Evolutionary conservation across 1,284 basidiomycete species (phyloP).

Genomic region (Ceratobasidium sp.): DNA sequence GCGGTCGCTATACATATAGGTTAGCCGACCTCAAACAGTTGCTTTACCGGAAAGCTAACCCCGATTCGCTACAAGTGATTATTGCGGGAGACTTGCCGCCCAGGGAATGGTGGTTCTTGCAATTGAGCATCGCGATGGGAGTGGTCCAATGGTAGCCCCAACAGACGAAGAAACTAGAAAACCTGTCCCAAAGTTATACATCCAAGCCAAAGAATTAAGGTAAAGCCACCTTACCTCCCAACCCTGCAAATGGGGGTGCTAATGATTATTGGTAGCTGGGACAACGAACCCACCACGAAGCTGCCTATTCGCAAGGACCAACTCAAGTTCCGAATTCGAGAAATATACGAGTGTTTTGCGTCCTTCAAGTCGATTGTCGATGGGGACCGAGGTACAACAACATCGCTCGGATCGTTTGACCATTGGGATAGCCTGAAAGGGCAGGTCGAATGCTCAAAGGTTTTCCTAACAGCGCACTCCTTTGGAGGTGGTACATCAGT

Average conservation of each 20-base stretch:
- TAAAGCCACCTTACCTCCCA: constrained; percentile 56
- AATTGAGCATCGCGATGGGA: constrained; percentile 83
- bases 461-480: constrained; percentile 76
- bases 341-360: constrained; percentile 71
- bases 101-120: constrained; percentile 81
- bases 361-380: constrained; percentile 54
- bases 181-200: constrained; percentile 57
- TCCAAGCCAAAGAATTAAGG: constrained; percentile 66
- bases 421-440: constrained; percentile 63
- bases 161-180: constrained; percentile 44
- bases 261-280: constrained; percentile 40
- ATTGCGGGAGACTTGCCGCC: constrained; percentile 76
- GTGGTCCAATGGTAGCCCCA: constrained; percentile 63
- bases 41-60: constrained; percentile 31
- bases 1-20: constrained; percentile 79
- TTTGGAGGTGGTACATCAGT: constrained; percentile 83
- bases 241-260: constrained; percentile 27
- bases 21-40: constrained; percentile 51
- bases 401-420: constrained; percentile 53
- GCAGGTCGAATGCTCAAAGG: constrained; percentile 60
- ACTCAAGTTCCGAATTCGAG: constrained; percentile 72
- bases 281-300: constrained; percentile 50
- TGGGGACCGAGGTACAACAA: constrained; percentile 11
- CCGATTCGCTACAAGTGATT: constrained; percentile 63
- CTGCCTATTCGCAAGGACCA: constrained; percentile 72